Percentiles rank a stretch among this genome's conserved stretches.
Conservation (phyloP, 2,329 filamentous ascomycete species). For the Colletotrichum sp. region DNA sequence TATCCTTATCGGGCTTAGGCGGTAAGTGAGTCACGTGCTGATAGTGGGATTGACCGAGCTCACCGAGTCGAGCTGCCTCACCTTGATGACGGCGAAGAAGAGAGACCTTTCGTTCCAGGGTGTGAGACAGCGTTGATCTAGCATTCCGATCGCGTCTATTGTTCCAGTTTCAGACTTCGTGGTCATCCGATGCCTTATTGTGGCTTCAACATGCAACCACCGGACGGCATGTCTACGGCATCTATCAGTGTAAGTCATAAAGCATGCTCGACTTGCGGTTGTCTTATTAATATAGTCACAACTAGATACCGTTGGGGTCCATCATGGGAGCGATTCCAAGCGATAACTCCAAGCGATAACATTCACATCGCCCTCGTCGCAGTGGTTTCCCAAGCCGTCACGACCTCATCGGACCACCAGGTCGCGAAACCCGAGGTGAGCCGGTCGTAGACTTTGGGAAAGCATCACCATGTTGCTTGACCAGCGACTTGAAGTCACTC, state of each 20-base stretch:
- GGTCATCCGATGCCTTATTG: background rate
- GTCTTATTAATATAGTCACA: no score
- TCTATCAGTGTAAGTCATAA: no score
- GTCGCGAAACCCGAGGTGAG: background rate
- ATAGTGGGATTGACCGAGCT: background rate
- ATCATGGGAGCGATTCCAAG: no score
- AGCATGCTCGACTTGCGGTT: no score
- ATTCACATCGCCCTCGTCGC: no score
- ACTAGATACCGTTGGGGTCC: no score
- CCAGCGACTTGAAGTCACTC: background rate
- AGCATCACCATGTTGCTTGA: background rate
- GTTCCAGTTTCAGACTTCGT: background rate
- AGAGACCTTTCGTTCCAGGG: background rate
- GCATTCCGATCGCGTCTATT: background rate
- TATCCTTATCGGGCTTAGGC: background rate
- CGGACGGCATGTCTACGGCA: background rate
- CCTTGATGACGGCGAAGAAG: background rate
- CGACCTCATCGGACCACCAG: background rate
- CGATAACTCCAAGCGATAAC: no score
- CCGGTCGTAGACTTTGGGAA: background rate
- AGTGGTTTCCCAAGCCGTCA: no score
- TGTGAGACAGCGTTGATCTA: background rate
- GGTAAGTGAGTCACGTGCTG: slow-evolving; percentile 5
- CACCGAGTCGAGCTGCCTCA: background rate
- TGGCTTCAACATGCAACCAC: background rate